Conservation (phyloP, 2,329 filamentous ascomycete genomes). For the Lachnellula occidentalis region DNA sequence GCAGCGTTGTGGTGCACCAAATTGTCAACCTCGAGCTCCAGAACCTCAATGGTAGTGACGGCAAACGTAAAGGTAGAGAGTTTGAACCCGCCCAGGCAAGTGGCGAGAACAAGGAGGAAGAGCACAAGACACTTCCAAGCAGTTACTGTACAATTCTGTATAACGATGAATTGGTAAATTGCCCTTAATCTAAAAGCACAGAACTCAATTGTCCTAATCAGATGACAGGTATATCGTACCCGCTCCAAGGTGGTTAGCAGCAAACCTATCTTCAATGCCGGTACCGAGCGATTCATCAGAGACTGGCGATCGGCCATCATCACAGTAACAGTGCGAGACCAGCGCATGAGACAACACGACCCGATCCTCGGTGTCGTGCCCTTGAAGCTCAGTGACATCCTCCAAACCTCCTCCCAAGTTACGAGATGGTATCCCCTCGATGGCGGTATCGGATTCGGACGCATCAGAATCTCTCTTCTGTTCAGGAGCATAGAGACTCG, state of each 20-base stretch:
- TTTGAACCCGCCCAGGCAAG: constrained; percentile 82
- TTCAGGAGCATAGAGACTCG: constrained; percentile 86
- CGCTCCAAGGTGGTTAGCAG: constrained; percentile 88
- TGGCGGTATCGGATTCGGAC: constrained; percentile 87
- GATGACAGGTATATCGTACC: constrained; percentile 71
- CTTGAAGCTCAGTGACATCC: constrained; percentile 78
- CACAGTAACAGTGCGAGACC: constrained; percentile 83
- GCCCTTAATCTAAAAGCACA: not conserved
- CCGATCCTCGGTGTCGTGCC: constrained; percentile 91
- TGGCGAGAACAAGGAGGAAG: constrained; percentile 82
- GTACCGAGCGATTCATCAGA: constrained; percentile 85
- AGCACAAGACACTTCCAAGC: constrained; percentile 72
- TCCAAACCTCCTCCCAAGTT: constrained; percentile 75
- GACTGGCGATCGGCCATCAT: constrained; percentile 88
- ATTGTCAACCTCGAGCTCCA: constrained; percentile 93
- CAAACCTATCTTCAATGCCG: constrained; percentile 95
- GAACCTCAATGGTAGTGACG: constrained; percentile 79
- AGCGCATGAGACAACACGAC: constrained; percentile 85
- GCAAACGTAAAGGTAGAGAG: constrained; percentile 76
- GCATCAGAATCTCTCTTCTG: constrained; percentile 79
- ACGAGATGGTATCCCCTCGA: constrained; percentile 96
- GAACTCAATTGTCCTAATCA: constrained; percentile 12
- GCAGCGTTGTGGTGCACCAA: constrained; percentile 83
- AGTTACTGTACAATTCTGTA: constrained; percentile 89
- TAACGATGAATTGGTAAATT: constrained; percentile 71